Evolutionary conservation across 495 filamentous ascomycete genomes (phyloP), one percentile per base, ranked within the genome.

Genomic region (Rhypophila decipiens): DNA sequence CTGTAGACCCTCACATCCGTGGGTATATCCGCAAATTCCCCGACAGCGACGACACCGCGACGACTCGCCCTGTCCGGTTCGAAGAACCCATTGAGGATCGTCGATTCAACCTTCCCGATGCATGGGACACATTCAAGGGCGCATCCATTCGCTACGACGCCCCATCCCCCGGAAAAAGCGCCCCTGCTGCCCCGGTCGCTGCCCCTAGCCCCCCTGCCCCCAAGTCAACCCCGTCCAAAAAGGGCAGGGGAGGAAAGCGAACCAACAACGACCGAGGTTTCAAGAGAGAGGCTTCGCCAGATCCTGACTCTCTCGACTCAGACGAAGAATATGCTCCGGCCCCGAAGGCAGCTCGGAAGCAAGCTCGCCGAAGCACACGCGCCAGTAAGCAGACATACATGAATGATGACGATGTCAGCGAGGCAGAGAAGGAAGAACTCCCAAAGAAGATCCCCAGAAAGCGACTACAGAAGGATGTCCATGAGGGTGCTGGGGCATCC

Each of bases 1-100:
- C 18, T 0, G 24, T 50, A 3, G 50, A 64, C 40, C 46, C 40
- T 5, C 38, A 36, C 9, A 54, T 64, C 36, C 59, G 66, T 12
- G 66, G 64, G 4, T 66, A 56, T 31, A 40, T 67, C 15, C 57
- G 64, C 7, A 50, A 59, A 20, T 8, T 42, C 34, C 27, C 41
- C 31, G 33, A 51, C 9, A 24, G 50, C 2, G 46, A 39, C 15
- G 45, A 55, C 1, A n/a, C 41, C 13, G 39, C 38, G 2, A 40
- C 40, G 2, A 51, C 47, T 2, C 53, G 63, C 7, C 21, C 51
- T 0, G 56, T 69, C 9, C 5, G 20, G 0, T 67, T 57, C 46
- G 43, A 49, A n/a, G 66, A 69, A 34, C 21, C 48, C 1, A 19
- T 53, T 13, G 55, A 58, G 1, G 60, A 68, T 38, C 52, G 29